These are phyloP conservation scores for Antitrichia curtipendula DNA, from an alignment of 225 moss, liverwort and hornwort species.

Conservation along the genomic window DNA sequence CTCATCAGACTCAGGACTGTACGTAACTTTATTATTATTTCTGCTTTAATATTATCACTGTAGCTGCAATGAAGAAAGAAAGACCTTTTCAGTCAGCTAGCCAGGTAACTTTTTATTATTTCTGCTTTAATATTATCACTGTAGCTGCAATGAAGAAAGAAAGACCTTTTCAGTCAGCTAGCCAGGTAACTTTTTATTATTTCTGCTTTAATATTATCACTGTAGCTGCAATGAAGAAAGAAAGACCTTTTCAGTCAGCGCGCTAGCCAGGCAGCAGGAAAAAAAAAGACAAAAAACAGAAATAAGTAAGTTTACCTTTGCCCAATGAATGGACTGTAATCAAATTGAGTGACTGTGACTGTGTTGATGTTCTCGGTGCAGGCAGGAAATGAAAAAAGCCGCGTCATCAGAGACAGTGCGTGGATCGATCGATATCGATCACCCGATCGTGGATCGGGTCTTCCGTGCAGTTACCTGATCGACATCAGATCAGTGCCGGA, in stretches of 20 bases:
- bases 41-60: background rate
- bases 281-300: no score
- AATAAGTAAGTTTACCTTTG: no score
- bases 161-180: no score
- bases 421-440: background rate
- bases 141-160: background rate
- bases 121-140: background rate
- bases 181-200: no score
- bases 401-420: background rate
- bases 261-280: background rate
- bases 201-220: no score
- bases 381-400: background rate
- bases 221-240: no score
- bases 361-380: background rate
- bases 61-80: background rate
- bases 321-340: background rate
- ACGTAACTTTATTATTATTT: background rate
- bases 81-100: no score
- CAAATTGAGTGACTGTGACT: no score
- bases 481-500: background rate
- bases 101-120: background rate
- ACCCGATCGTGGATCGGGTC: background rate
- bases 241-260: no score
- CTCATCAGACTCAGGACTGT: background rate
- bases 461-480: background rate